These are phyloP conservation scores for Dicorynia guianensis DNA, from an alignment of 306 rosid species.

Conservation along the genomic window DNA sequence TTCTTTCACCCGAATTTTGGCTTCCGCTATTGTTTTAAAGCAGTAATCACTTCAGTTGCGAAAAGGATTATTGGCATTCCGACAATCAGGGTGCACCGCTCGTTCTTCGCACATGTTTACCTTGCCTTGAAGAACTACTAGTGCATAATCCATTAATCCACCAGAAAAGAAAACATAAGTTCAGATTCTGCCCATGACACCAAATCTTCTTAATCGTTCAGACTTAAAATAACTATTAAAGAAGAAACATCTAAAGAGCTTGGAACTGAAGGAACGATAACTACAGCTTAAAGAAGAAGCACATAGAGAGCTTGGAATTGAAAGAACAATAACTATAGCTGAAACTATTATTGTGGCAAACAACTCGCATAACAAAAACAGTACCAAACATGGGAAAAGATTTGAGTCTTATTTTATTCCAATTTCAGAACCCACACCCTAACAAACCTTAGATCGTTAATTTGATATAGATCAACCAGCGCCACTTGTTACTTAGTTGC, in stretches of 20 bases:
- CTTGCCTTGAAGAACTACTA: slow-evolving; percentile 22
- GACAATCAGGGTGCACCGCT: slow-evolving; percentile 88
- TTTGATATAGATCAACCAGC: slow-evolving; percentile 4
- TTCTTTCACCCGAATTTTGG: slow-evolving; percentile 57
- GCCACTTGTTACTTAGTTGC: background rate
- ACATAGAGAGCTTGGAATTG: background rate
- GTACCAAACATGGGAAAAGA: background rate
- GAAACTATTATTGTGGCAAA: background rate
- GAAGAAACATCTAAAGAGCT: background rate
- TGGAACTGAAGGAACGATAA: background rate
- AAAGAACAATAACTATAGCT: background rate
- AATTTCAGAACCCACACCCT: background rate
- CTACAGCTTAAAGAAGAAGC: slow-evolving; percentile 12
- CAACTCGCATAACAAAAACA: background rate
- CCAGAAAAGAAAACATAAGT: background rate
- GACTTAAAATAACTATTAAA: background rate
- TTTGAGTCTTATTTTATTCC: too few relatives aligned
- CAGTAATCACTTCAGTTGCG: slow-evolving; percentile 92
- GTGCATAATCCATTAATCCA: background rate
- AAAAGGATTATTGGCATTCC: slow-evolving; percentile 83
- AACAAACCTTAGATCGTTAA: too few relatives aligned
- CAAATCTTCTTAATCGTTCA: background rate
- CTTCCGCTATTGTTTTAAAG: slow-evolving; percentile 76
- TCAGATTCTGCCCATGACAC: background rate
- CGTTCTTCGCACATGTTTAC: slow-evolving; percentile 70